phyloP scores from a whole-genome alignment of 176 grass and related monocot genomes.

The Phragmites australis region DNA sequence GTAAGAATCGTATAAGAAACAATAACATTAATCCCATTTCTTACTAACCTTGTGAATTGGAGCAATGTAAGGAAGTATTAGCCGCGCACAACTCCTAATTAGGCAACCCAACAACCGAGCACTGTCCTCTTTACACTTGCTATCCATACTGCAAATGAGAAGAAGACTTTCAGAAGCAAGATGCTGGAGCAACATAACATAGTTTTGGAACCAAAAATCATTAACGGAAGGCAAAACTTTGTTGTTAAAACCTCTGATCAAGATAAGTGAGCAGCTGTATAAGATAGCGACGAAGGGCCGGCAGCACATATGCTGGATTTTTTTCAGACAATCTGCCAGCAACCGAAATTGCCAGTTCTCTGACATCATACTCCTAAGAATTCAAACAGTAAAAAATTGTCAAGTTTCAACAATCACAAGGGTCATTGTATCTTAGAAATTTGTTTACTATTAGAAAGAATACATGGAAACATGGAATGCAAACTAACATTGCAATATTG shows the following conservation, averaged over 20 bases:
- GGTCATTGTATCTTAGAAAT: conserved; percentile 8
- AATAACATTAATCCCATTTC: conserved; percentile 6
- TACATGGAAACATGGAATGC: not conserved
- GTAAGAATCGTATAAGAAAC: conserved; percentile 33
- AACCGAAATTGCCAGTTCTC: conserved; percentile 91
- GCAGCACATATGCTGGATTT: conserved; percentile 97
- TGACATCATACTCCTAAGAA: conserved; percentile 84
- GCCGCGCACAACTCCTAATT: conserved; percentile 82
- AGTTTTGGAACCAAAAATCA: conserved; percentile 11
- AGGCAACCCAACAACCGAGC: conserved; percentile 86
- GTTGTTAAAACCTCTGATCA: conserved; percentile 72
- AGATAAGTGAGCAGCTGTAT: conserved; percentile 95
- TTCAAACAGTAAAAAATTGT: conserved; percentile 30
- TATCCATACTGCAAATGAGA: conserved; percentile 78
- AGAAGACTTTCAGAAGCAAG: conserved; percentile 26
- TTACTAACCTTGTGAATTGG: conserved; percentile 91
- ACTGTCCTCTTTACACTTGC: conserved; percentile 94
- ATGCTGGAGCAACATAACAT: conserved; percentile 17
- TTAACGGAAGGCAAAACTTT: conserved; percentile 34
- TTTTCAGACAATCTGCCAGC: conserved; percentile 96
- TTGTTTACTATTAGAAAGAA: conserved; percentile 27
- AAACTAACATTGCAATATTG: not conserved
- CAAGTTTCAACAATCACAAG: conserved; percentile 8
- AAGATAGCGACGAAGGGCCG: conserved; percentile 95
- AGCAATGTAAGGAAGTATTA: conserved; percentile 98